A percentile compares a stretch with the other conserved stretches of the same genome.
These are phyloP conservation scores for Euptelea pleiosperma DNA, from an alignment of 164 flowering plant genomes.

Conservation along the genomic window DNA sequence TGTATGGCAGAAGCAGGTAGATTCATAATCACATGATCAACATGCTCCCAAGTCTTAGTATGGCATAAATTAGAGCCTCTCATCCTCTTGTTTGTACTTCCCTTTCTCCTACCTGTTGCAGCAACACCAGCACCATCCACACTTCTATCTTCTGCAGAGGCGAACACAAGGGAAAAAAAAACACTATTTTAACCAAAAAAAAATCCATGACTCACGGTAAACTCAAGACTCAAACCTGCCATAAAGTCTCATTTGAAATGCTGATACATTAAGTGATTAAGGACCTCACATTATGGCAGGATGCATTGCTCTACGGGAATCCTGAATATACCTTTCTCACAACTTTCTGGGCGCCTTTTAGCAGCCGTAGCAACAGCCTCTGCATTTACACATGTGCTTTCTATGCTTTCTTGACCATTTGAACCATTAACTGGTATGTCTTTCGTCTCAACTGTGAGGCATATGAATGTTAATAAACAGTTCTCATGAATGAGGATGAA, in stretches of 20 bases:
- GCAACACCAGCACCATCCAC: constrained; percentile 16
- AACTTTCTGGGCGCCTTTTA: constrained; percentile 48
- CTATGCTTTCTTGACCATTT: constrained; percentile 21
- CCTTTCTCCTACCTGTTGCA: constrained; percentile 33
- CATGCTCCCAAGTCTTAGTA: constrained; percentile 78
- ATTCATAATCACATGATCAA: constrained; percentile 96
- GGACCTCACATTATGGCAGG: too few species aligned
- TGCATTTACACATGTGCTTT: constrained; percentile 16
- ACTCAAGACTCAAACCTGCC: too few species aligned
- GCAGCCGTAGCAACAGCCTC: constrained; percentile 27
- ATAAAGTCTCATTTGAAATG: too few species aligned
- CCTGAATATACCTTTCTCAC: constrained; percentile 36
- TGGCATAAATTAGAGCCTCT: constrained; percentile 33
- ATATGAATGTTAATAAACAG: constrained; percentile 5
- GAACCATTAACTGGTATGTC: constrained; percentile 17
- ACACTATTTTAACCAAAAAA: neutral
- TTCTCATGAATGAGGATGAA: neutral
- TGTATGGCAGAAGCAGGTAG: constrained; percentile 94
- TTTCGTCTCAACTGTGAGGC: constrained; percentile 27
- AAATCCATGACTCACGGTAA: neutral
- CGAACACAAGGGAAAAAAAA: neutral
- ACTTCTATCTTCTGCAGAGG: constrained; percentile 39
- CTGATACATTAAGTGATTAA: too few species aligned
- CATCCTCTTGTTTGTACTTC: constrained; percentile 53
- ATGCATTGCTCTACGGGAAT: neutral